A percentile compares a stretch with the other conserved stretches of the same genome.
Evolutionary conservation across 495 filamentous ascomycete genomes (phyloP).

Genomic region (Gamarada debralockiae): DNA sequence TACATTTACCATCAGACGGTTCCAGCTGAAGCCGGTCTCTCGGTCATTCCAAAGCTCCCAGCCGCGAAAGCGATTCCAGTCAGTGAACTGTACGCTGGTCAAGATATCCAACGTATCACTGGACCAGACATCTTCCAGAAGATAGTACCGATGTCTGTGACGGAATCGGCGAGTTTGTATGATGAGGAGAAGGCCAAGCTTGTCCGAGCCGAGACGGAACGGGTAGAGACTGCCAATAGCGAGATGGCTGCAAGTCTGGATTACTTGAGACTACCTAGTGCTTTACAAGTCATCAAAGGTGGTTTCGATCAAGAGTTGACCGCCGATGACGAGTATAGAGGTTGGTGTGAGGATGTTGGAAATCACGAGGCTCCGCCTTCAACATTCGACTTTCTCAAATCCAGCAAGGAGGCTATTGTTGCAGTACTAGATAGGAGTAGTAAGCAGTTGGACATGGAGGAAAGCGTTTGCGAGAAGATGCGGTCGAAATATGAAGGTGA

Average conservation of each 20-base stretch:
- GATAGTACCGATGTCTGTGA: constrained; percentile 94
- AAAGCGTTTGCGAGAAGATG: constrained; percentile 99
- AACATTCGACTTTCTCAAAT: constrained; percentile 73
- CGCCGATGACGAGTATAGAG: constrained; percentile 85
- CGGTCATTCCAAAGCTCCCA: constrained; percentile 82
- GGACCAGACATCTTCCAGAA: constrained; percentile 96
- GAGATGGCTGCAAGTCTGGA: constrained; percentile 96
- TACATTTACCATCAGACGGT: constrained; percentile 96
- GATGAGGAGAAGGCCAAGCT: constrained; percentile 98
- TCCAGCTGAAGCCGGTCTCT: constrained; percentile 75
- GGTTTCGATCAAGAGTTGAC: constrained; percentile 86
- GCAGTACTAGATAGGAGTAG: constrained; percentile 70
- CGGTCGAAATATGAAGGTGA: constrained; percentile 92
- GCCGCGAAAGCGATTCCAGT: constrained; percentile 98
- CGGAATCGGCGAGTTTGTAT: constrained; percentile 93
- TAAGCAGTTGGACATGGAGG: constrained; percentile 91
- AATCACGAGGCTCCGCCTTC: constrained; percentile 68
- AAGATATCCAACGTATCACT: constrained; percentile 95
- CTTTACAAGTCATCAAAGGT: constrained; percentile 87
- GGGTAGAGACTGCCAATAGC: constrained; percentile 82
- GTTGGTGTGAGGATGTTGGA: constrained; percentile 89
- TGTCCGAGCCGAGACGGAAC: constrained; percentile 88
- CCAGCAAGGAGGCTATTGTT: constrained; percentile 70
- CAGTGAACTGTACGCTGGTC: constrained; percentile 91
- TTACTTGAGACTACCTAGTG: constrained; percentile 85